Evolutionary conservation across 164 flowering plant genomes (phyloP), one percentile per base, ranked within the genome.

Genomic region (Magnolia changhungtana): DNA sequence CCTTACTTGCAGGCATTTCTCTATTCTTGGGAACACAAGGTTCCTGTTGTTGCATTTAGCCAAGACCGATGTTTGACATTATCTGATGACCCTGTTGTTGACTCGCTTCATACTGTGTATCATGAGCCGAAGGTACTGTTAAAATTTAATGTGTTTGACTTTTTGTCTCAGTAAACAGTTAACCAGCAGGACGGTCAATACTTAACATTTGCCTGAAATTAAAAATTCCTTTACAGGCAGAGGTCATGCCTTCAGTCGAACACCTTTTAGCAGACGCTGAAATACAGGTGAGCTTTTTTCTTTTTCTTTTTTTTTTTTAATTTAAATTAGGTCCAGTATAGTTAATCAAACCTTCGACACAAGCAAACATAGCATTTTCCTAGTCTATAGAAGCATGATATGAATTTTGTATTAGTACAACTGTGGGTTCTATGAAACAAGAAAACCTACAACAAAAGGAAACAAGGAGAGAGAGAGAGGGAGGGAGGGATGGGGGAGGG

Each of bases 41-140:
- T 92, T 81, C 98, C 99, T 76, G 88, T 96, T 23, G 81, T 93
- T 79, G 97, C 97, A 73, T 93, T 92, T 79, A 64, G 91, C 77
- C 88, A 89, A 80, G 95, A 86, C 78, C 89, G 94, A 52, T 91
- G 95, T 85, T 88, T 95, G 58, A 85, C 98, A 19, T 82, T 95
- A 71, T 93, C 89, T 81, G 90, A 93, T 61, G 92, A 95, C 76
- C 97, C 96, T 51, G 85, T 84, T 71, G 84, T 90, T 75, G 93
- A 93, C 76, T 81, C 93, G 37, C 88, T 94, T 73, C 98, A 95
- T 77, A 83, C 89, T 6, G 79, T 87, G 74, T 94, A 92, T 81
- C 87, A 85, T 72, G 99, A 96, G 85, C 93, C 99, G 72, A 92
- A 92, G 98, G 99, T 96, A 77, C 75, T 50, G 20, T 2, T 8